These are phyloP conservation scores for Solioccasus polychromus DNA, from an alignment of 768 basidiomycete species.

Conservation along the genomic window DNA sequence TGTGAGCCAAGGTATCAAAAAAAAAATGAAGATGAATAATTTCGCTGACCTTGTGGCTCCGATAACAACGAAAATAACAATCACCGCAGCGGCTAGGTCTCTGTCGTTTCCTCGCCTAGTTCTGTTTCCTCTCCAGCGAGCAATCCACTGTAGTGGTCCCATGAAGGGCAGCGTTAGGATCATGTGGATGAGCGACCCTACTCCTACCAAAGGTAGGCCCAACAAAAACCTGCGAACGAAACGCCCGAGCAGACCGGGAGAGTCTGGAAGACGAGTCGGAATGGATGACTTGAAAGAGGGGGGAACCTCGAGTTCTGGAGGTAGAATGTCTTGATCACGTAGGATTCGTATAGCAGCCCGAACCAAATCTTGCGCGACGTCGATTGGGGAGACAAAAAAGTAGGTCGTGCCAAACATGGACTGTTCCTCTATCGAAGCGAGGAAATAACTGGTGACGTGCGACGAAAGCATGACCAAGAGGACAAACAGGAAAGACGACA, in stretches of 20 bases:
- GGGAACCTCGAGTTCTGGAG: conserved; percentile 22
- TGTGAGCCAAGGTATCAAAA: conserved; percentile 2
- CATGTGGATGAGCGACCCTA: conserved; percentile 72
- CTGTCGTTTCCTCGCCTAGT: conserved; percentile 51
- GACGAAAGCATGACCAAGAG: conserved; percentile 66
- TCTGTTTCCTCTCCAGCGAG: conserved; percentile 58
- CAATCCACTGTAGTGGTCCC: conserved; percentile 67
- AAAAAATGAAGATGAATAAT: no score
- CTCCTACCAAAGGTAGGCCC: conserved; percentile 76
- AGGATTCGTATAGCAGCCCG: conserved; percentile 61
- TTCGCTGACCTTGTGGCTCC: conserved; percentile 64
- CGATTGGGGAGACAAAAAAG: conserved; percentile 50
- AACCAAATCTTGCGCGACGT: conserved; percentile 58
- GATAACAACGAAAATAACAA: conserved; percentile 55
- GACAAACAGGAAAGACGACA: conserved; percentile 63
- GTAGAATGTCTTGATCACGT: conserved; percentile 50
- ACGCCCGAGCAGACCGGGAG: conserved; percentile 48
- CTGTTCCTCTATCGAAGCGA: conserved; percentile 58
- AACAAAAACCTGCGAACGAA: conserved; percentile 71
- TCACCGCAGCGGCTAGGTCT: conserved; percentile 65
- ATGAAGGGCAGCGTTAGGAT: conserved; percentile 61
- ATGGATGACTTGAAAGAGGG: conserved; percentile 15
- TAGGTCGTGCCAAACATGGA: conserved; percentile 34
- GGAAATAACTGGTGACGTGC: conserved; percentile 65
- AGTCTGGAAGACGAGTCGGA: conserved; percentile 23